Percentiles rank a stretch among this genome's conserved stretches.
These are phyloP conservation scores for Coemansia javaensis DNA, from an alignment of 192 early-diverging fungal genomes.

Conservation along the genomic window DNA sequence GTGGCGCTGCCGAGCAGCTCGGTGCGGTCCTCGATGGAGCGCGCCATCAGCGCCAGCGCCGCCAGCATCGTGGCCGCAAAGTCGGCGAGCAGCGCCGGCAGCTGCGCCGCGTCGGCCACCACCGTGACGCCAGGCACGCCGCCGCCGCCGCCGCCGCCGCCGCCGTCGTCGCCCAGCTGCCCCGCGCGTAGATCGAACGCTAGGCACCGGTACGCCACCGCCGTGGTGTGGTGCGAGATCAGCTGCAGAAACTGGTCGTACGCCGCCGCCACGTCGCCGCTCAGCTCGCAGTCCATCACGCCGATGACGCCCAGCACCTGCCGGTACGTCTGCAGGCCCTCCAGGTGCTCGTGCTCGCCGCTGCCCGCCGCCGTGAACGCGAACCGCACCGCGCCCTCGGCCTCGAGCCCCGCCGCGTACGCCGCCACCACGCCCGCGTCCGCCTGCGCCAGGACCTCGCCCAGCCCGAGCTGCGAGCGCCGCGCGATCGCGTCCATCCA, in stretches of 20 bases:
- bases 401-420: slow-evolving; percentile 14
- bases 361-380: slow-evolving; percentile 8
- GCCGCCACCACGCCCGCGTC: slow-evolving; percentile 8
- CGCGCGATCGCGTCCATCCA: slow-evolving; percentile 23
- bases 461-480: slow-evolving; percentile 20
- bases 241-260: slow-evolving; percentile 27
- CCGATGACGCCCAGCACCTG: slow-evolving; percentile 46
- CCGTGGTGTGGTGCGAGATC: slow-evolving; percentile 23
- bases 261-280: slow-evolving; percentile 12
- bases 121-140: slow-evolving; percentile 21
- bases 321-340: slow-evolving; percentile 48
- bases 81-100: slow-evolving; percentile 21
- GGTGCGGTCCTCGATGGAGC: slow-evolving; percentile 31
- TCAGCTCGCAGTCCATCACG: slow-evolving; percentile 27
- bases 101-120: slow-evolving; percentile 18
- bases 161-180: slow-evolving; percentile 12
- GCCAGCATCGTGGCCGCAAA: slow-evolving; percentile 37
- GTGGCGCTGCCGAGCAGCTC: slow-evolving; percentile 3
- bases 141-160: neutral
- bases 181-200: slow-evolving; percentile 25
- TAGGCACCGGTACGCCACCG: slow-evolving; percentile 36
- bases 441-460: slow-evolving; percentile 21
- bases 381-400: slow-evolving; percentile 29
- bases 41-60: slow-evolving; percentile 38
- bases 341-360: slow-evolving; percentile 45